Evolutionary conservation across 768 basidiomycete species (phyloP).

Genomic region (Calocybe indica): DNA sequence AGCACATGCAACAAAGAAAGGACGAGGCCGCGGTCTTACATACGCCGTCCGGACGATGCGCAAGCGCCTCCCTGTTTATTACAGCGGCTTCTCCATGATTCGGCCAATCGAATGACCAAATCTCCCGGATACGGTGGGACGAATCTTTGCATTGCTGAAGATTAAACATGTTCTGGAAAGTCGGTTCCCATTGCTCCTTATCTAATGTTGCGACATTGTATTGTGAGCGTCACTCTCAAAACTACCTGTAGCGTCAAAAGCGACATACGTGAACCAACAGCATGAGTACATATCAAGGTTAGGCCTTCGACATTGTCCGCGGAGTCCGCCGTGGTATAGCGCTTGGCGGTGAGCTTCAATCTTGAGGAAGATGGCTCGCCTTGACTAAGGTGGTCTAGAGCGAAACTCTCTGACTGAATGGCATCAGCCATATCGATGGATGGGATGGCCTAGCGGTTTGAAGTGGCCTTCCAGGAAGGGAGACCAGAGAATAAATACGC

Average conservation of each 20-base stretch:
- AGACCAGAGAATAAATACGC: too few species aligned
- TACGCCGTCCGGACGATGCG: slow-evolving; percentile 23
- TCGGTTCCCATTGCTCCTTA: slow-evolving; percentile 53
- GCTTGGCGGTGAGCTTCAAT: slow-evolving; percentile 39
- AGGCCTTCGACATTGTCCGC: slow-evolving; percentile 25
- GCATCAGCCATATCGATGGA: too few species aligned
- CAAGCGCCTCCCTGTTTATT: slow-evolving; percentile 30
- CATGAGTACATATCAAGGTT: slow-evolving; percentile 42
- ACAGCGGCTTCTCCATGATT: slow-evolving; percentile 44
- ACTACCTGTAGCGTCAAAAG: background rate
- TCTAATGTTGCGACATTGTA: slow-evolving; percentile 21
- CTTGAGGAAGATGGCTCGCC: too few species aligned
- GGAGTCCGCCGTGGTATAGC: slow-evolving; percentile 27
- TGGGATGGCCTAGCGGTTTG: too few species aligned
- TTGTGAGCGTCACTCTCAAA: background rate
- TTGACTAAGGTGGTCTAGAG: too few species aligned
- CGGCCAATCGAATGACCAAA: slow-evolving; percentile 47
- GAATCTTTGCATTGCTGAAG: slow-evolving; percentile 15
- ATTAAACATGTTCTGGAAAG: slow-evolving; percentile 31
- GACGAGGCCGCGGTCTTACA: slow-evolving; percentile 21
- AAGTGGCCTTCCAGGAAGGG: too few species aligned
- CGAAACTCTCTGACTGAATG: too few species aligned
- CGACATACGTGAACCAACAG: slow-evolving; percentile 39
- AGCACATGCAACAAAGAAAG: background rate
- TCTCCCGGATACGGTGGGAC: slow-evolving; percentile 29